Evolutionary conservation across 495 filamentous ascomycete species (phyloP).

Genomic region (Bacidia rubella): DNA sequence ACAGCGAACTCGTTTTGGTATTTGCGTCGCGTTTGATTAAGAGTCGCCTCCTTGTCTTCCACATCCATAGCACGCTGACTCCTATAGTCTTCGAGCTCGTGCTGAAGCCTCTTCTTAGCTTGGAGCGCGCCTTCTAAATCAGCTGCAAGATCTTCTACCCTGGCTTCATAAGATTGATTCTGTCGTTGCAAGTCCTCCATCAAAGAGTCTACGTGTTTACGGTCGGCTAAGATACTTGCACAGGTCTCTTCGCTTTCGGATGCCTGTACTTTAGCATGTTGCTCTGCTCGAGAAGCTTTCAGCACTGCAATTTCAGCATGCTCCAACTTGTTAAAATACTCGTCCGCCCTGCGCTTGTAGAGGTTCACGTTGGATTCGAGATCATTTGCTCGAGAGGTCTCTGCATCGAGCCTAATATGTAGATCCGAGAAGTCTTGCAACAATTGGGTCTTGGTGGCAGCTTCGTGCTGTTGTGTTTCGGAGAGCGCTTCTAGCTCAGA

Average conservation of each 20-base stretch:
- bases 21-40: conserved; percentile 96
- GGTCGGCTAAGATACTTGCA: conserved; percentile 79
- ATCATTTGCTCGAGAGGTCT: conserved; percentile 73
- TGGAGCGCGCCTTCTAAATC: conserved; percentile 78
- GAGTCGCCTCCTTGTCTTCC: conserved; percentile 88
- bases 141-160: conserved; percentile 80
- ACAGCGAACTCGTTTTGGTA: conserved; percentile 88
- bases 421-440: conserved; percentile 87
- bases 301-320: conserved; percentile 92
- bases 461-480: conserved; percentile 67
- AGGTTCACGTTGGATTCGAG: conserved; percentile 69
- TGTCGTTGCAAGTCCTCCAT: conserved; percentile 86
- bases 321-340: conserved; percentile 96
- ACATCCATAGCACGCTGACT: conserved; percentile 90
- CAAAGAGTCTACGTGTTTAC: conserved; percentile 74
- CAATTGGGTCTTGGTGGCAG: conserved; percentile 69
- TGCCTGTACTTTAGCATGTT: conserved; percentile 80
- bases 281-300: conserved; percentile 81
- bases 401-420: conserved; percentile 83
- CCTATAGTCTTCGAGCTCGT: conserved; percentile 95
- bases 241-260: conserved; percentile 85
- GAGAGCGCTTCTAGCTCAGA: conserved; percentile 75
- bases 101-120: conserved; percentile 87
- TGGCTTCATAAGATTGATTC: conserved; percentile 78
- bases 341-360: conserved; percentile 88